Evolutionary conservation across 768 basidiomycete genomes (phyloP).

Genomic region (Phylloporus arenicola): DNA sequence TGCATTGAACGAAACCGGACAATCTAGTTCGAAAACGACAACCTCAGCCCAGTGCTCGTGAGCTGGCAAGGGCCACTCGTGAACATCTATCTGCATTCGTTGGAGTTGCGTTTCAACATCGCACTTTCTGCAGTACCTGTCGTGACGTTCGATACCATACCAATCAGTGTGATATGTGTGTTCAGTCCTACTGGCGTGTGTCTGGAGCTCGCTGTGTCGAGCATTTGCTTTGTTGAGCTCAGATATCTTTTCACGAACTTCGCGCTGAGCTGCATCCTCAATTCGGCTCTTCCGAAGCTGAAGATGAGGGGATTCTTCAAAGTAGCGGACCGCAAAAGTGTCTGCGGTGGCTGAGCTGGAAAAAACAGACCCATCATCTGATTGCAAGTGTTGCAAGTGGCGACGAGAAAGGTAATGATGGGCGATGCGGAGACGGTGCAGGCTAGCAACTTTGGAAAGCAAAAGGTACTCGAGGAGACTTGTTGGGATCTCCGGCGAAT

Average conservation of each 20-base stretch:
- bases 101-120: background rate
- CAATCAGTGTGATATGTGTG: too few species aligned
- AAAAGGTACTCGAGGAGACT: background rate
- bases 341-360: background rate
- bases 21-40: too few species aligned
- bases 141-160: background rate
- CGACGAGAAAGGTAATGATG: background rate
- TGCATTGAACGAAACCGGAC: too few species aligned
- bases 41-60: too few species aligned
- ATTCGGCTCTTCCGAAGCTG: background rate
- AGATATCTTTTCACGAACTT: background rate
- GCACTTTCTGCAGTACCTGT: background rate
- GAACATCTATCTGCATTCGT: background rate
- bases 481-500: background rate
- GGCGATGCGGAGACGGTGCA: background rate
- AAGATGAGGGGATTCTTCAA: background rate
- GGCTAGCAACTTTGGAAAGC: background rate
- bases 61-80: too few species aligned
- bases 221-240: background rate
- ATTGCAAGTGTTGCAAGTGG: background rate
- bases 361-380: background rate
- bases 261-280: background rate
- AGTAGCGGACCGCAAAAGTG: background rate
- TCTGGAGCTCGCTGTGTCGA: background rate
- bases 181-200: background rate